Conservation (phyloP, 805 yeast genomes). For the Yamadazyma endophytica region DNA sequence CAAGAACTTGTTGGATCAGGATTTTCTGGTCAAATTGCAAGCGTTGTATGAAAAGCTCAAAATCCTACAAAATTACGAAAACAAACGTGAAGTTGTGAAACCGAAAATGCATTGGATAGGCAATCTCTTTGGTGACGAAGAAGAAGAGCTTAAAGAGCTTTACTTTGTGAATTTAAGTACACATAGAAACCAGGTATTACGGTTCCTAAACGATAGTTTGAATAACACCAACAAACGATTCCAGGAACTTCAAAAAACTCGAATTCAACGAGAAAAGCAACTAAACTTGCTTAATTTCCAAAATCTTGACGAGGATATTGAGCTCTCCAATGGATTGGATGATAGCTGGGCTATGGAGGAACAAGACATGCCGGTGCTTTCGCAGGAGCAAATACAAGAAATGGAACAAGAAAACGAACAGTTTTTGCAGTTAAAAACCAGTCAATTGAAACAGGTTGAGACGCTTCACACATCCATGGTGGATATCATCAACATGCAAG, state of each 20-base stretch:
- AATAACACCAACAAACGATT: conserved; percentile 41
- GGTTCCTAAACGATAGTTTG: conserved; percentile 43
- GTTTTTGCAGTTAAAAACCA: conserved; percentile 50
- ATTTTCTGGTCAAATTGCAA: conserved; percentile 49
- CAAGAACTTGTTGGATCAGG: conserved; percentile 54
- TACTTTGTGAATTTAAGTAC: conserved; percentile 34
- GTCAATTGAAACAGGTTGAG: conserved; percentile 57
- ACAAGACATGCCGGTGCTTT: conserved; percentile 17
- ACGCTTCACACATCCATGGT: conserved; percentile 57
- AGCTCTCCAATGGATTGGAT: conserved; percentile 7
- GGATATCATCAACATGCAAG: conserved; percentile 72
- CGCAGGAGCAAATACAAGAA: conserved; percentile 55
- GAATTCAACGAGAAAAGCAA: conserved; percentile 39
- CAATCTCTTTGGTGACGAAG: conserved; percentile 23
- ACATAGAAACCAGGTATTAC: conserved; percentile 47
- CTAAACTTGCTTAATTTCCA: conserved; percentile 36
- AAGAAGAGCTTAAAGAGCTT: conserved; percentile 28
- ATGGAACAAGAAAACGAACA: conserved; percentile 58
- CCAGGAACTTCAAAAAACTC: conserved; percentile 45
- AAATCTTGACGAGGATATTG: conserved; percentile 34
- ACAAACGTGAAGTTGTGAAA: conserved; percentile 29
- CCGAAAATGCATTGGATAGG: conserved; percentile 13
- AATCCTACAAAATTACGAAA: conserved; percentile 49
- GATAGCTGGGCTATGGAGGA: conserved; percentile 3
- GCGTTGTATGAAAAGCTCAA: conserved; percentile 49